These are phyloP conservation scores for Pyrrhoderma noxium DNA, from an alignment of 1,284 basidiomycete genomes.

Conservation along the genomic window DNA sequence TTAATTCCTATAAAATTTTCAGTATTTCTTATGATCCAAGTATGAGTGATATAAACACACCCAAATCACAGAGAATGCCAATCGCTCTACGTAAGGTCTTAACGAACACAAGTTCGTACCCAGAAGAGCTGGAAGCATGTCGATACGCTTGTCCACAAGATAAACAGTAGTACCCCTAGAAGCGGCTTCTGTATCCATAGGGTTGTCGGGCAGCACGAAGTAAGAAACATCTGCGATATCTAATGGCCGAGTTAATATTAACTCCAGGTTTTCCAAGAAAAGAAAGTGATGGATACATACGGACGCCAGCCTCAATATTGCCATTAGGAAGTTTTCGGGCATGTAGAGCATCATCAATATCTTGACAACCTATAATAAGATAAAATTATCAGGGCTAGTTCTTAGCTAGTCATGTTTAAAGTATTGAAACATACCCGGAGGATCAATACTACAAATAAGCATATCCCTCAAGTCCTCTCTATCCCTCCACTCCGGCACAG, in stretches of 20 bases:
- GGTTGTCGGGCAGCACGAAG: constrained; percentile 89
- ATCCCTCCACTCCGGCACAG: constrained; percentile 67
- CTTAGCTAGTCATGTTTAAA: neutral
- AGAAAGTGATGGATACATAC: constrained; percentile 61
- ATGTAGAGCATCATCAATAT: constrained; percentile 99
- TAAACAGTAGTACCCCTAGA: constrained; percentile 97
- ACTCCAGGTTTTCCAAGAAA: constrained; percentile 1
- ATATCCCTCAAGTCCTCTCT: constrained; percentile 85
- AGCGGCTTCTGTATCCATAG: constrained; percentile 97
- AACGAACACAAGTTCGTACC: constrained; percentile 97
- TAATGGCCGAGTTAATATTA: constrained; percentile 27
- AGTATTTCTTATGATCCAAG: neutral
- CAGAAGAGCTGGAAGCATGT: constrained; percentile 93
- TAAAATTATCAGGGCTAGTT: neutral
- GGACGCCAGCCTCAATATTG: constrained; percentile 96
- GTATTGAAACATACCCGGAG: constrained; percentile 61
- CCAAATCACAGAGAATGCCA: constrained; percentile 97
- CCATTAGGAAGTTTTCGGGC: constrained; percentile 86
- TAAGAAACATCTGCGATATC: constrained; percentile 99
- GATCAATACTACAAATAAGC: constrained; percentile 95
- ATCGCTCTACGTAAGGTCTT: constrained; percentile 85
- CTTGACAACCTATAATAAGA: constrained; percentile 74
- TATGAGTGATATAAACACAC: constrained; percentile 39
- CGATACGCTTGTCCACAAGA: constrained; percentile 96
- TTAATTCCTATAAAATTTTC: constrained; percentile 59